Conservation (phyloP, 129 eudicot species). For the Logfia minima region DNA sequence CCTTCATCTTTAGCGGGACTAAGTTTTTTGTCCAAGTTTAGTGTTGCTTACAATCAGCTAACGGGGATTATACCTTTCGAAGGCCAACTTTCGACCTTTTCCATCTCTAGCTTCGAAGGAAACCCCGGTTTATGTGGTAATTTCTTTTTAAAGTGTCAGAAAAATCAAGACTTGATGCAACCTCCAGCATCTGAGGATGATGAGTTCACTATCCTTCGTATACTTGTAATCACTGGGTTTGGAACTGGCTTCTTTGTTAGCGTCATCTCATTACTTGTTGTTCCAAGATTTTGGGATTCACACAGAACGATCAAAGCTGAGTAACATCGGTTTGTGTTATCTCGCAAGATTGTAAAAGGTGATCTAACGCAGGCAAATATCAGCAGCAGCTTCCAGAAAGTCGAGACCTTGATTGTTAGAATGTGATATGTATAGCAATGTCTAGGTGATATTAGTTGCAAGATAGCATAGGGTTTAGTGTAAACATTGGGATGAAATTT, state of each 20-base stretch:
- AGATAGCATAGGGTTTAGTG: too few relatives aligned
- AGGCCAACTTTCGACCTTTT: conserved; percentile 49
- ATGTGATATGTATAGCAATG: background rate
- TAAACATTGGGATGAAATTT: too few relatives aligned
- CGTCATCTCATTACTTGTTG: conserved; percentile 25
- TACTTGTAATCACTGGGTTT: conserved; percentile 39
- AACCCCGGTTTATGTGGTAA: conserved; percentile 34
- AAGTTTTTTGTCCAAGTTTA: conserved; percentile 28
- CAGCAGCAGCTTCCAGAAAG: background rate
- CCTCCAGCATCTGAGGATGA: background rate
- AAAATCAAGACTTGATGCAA: conserved; percentile 13
- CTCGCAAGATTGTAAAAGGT: too few relatives aligned
- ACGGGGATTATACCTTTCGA: conserved; percentile 41
- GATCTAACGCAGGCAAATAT: background rate
- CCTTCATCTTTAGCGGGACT: conserved; percentile 48
- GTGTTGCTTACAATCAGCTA: conserved; percentile 19
- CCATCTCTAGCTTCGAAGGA: conserved; percentile 51
- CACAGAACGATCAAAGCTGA: too few relatives aligned
- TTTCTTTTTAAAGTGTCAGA: background rate
- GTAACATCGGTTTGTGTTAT: too few relatives aligned
- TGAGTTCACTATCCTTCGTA: conserved; percentile 20
- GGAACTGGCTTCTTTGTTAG: conserved; percentile 42
- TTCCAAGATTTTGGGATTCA: conserved; percentile 22
- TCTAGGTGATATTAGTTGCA: too few relatives aligned
- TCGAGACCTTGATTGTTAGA: background rate